These are phyloP conservation scores for Cocos nucifera DNA, from an alignment of 176 grass and related monocot genomes.

Conservation along the genomic window DNA sequence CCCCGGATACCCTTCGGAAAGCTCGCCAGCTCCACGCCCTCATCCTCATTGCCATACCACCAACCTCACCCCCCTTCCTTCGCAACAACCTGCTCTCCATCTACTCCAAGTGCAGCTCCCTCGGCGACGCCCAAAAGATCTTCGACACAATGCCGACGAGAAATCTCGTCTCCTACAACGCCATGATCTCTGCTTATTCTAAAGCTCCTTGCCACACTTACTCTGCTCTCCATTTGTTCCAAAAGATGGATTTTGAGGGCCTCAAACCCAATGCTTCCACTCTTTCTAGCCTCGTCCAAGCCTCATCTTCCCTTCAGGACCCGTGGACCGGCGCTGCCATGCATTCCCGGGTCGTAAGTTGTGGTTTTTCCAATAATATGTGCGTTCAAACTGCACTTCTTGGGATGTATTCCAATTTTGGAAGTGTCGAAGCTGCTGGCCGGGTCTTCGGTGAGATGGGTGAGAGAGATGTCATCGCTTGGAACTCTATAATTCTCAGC, in stretches of 20 bases:
- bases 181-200: slow-evolving; percentile 54
- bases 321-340: slow-evolving; percentile 10
- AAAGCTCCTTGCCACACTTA: slow-evolving; percentile 23
- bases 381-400: slow-evolving; percentile 62
- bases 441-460: slow-evolving; percentile 58
- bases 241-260: slow-evolving; percentile 23
- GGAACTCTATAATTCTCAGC: slow-evolving; percentile 65
- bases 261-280: slow-evolving; percentile 53
- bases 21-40: slow-evolving; percentile 60
- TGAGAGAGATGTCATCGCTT: slow-evolving; percentile 46
- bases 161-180: slow-evolving; percentile 66
- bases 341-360: slow-evolving; percentile 24
- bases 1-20: slow-evolving; percentile 29
- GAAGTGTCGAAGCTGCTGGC: slow-evolving; percentile 34
- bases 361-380: slow-evolving; percentile 39
- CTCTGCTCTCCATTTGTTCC: slow-evolving; percentile 37
- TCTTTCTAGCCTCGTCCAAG: slow-evolving; percentile 47
- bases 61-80: slow-evolving; percentile 38
- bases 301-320: slow-evolving; percentile 18
- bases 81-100: slow-evolving; percentile 71
- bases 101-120: slow-evolving; percentile 37
- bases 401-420: slow-evolving; percentile 55
- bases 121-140: slow-evolving; percentile 49
- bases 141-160: slow-evolving; percentile 48
- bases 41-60: slow-evolving; percentile 37